A percentile compares a stretch with the other conserved stretches of the same genome.
Conservation (phyloP, 352 stramenopile genomes). For the Elongisporangium senticosum region DNA sequence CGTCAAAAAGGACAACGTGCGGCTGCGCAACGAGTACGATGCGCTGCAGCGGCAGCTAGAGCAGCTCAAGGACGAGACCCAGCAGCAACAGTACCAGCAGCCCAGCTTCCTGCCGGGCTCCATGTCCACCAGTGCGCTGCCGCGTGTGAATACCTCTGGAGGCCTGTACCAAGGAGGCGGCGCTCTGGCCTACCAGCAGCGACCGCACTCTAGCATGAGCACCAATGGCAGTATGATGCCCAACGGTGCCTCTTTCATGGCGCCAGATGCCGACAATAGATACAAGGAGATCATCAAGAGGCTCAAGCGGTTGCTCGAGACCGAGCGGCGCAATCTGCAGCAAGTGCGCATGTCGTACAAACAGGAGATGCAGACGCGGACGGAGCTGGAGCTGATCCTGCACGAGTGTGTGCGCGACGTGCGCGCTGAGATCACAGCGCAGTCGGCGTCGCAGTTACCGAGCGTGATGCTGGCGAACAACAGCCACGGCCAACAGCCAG, state of each 20-base stretch:
- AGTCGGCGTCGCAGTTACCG: conserved; percentile 20
- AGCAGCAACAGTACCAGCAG: conserved; percentile 18
- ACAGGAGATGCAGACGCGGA: conserved; percentile 64
- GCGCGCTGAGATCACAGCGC: conserved; percentile 34
- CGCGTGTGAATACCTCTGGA: conserved; percentile 14
- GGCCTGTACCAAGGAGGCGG: background rate
- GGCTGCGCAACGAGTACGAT: conserved; percentile 58
- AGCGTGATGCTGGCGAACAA: conserved; percentile 5
- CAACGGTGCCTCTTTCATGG: background rate
- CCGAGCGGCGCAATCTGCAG: conserved; percentile 76
- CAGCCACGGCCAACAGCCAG: background rate
- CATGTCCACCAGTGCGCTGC: conserved; percentile 36
- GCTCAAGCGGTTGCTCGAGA: conserved; percentile 85
- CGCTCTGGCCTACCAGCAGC: background rate
- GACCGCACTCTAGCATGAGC: conserved; percentile 9
- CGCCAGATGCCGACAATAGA: conserved; percentile 53
- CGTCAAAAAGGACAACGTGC: conserved; percentile 90
- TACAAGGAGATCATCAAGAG: conserved; percentile 93
- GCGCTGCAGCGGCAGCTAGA: conserved; percentile 48
- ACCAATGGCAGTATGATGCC: conserved; percentile 12
- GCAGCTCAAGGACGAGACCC: conserved; percentile 32
- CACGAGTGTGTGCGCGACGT: conserved; percentile 84
- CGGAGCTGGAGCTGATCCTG: conserved; percentile 77
- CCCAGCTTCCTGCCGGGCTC: conserved; percentile 1
- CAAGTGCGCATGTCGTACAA: conserved; percentile 74